Evolutionary conservation across 2,329 filamentous ascomycete genomes (phyloP), one percentile per base, ranked within the genome.

Genomic region (Hymenoscyphus occultus): DNA sequence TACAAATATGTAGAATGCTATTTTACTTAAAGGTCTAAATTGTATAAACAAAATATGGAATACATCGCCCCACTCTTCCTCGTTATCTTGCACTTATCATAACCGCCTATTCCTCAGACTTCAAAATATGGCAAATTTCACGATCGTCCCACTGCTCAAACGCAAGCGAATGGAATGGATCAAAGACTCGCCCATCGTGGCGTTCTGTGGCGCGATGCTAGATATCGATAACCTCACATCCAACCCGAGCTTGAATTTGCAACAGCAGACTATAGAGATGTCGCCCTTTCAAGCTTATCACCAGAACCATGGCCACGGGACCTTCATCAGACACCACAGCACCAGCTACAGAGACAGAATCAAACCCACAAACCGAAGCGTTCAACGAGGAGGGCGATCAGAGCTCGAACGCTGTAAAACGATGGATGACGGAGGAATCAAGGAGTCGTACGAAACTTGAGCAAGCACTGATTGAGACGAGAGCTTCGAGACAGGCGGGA

Each of bases 381-480:
- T 56, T 56, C 28, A n/a, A 56, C 22, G 54, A 16, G 19, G 54
- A 56, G 31, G 19, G 54, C 16, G 54, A 9, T 13, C 42, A 19
- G 16, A 19, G 10, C 16, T 48, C 42, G 16, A 48, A 48, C 1
- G 9, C 16, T 14, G n/a, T 22, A 14, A 56, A 45, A 5, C 39
- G 22, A 19, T 59, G 61, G 61, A 31, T 63, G 12, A 48, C n/a
- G 7, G 39, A 40, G 48, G 39, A 28, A 14, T 6, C 35, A 12
- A 39, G 61, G 3, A 63, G 22, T 35, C 54, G 31, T 16, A 59
- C 61, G 5, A 57, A 63, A 12, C 39, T 59, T 0, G 13, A 59
- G 3, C 39, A 57, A 16, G 35, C 22, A 19, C 39, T 39, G 16
- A 31, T 61, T 9, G 57, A 64, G 48, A 31, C 39, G 4, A 45